Evolutionary conservation across 2,329 filamentous ascomycete genomes (phyloP).

Genomic region (Fusarium redolens): DNA sequence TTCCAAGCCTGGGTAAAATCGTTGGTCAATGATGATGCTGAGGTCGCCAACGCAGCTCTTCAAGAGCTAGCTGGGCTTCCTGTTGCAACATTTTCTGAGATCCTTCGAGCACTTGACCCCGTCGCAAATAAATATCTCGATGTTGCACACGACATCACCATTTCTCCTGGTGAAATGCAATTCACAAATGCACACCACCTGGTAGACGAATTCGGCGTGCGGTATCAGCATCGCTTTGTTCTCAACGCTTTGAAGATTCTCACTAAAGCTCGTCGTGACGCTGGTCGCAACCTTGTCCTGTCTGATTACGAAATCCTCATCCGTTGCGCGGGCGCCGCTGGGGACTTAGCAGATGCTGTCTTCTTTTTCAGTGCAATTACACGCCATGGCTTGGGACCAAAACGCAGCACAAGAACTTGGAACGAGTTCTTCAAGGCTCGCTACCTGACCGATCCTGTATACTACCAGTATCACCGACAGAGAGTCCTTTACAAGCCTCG

Average conservation of each 20-base stretch:
- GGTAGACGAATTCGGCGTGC: slow-evolving; percentile 59
- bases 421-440: slow-evolving; percentile 61
- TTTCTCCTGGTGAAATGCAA: slow-evolving; percentile 55
- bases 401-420: slow-evolving; percentile 52
- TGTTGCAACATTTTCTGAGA: slow-evolving; percentile 69
- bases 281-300: slow-evolving; percentile 45
- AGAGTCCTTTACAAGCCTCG: slow-evolving; percentile 55
- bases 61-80: slow-evolving; percentile 57
- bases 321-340: slow-evolving; percentile 60
- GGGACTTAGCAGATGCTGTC: slow-evolving; percentile 51
- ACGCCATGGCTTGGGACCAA: slow-evolving; percentile 39
- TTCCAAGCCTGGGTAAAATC: slow-evolving; percentile 46
- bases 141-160: slow-evolving; percentile 53
- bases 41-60: slow-evolving; percentile 42
- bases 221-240: slow-evolving; percentile 54
- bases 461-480: slow-evolving; percentile 58
- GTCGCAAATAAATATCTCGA: slow-evolving; percentile 62
- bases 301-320: slow-evolving; percentile 60
- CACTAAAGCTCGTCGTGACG: slow-evolving; percentile 47
- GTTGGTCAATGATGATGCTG: slow-evolving; percentile 31
- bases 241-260: slow-evolving; percentile 52
- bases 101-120: slow-evolving; percentile 72
- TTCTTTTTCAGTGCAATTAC: slow-evolving; percentile 50
- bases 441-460: slow-evolving; percentile 59
- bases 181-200: slow-evolving; percentile 51